These are phyloP conservation scores for Iodosphaeria phyllophila DNA, from an alignment of 2,329 filamentous ascomycete genomes.

Conservation along the genomic window DNA sequence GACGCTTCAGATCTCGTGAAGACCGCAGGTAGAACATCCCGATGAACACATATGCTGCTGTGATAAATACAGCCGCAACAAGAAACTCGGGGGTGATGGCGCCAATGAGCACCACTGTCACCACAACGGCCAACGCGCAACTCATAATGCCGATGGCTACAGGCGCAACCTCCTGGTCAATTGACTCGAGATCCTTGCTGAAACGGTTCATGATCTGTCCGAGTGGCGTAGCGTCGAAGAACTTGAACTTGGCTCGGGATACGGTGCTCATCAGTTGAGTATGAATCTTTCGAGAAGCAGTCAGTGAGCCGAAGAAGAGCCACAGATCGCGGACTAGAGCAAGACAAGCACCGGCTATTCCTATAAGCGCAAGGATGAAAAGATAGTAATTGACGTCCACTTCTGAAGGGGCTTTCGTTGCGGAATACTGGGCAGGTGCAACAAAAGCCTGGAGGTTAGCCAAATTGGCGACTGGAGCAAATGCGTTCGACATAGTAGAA, in stretches of 20 bases:
- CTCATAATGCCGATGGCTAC: slow-evolving; percentile 62
- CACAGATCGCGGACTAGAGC: slow-evolving; percentile 72
- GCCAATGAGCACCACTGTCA: slow-evolving; percentile 76
- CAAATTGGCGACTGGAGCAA: slow-evolving; percentile 20
- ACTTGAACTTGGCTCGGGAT: slow-evolving; percentile 83
- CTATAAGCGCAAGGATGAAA: slow-evolving; percentile 62
- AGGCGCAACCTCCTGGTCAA: slow-evolving; percentile 91
- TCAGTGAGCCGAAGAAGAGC: slow-evolving; percentile 81
- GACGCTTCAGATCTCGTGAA: slow-evolving; percentile 84
- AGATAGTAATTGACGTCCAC: slow-evolving; percentile 79
- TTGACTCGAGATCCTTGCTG: slow-evolving; percentile 87
- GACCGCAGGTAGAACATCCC: slow-evolving; percentile 78
- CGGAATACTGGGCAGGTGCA: slow-evolving; percentile 17
- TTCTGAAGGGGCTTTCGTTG: slow-evolving; percentile 19
- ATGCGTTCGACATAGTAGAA: slow-evolving; percentile 10
- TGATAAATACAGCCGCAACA: slow-evolving; percentile 73
- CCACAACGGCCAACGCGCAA: slow-evolving; percentile 49
- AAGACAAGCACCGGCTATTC: slow-evolving; percentile 56
- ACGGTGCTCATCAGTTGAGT: slow-evolving; percentile 58
- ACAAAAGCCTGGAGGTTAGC: slow-evolving; percentile 13
- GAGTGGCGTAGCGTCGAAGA: slow-evolving; percentile 90
- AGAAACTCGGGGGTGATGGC: slow-evolving; percentile 81
- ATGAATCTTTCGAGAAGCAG: slow-evolving; percentile 74
- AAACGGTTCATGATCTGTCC: slow-evolving; percentile 97
- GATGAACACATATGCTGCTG: slow-evolving; percentile 61